A percentile compares a stretch with the other conserved stretches of the same genome.
Conservation (phyloP, 352 stramenopile genomes). For the Phytophthora kernoviae region DNA sequence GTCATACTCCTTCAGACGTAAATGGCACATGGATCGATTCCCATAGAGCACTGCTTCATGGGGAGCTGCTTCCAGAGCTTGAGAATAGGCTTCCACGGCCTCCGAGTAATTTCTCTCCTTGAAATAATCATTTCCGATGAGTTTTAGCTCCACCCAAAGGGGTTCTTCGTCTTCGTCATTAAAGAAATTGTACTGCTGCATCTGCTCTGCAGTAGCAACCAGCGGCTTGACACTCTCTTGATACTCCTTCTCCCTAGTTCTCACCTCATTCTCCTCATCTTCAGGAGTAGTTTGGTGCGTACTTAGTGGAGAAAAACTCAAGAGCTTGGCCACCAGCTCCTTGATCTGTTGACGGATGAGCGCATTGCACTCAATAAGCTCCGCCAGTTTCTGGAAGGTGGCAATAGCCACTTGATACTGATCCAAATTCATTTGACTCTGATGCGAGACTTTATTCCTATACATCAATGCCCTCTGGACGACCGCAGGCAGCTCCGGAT, state of each 20-base stretch:
- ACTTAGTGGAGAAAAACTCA: constrained; percentile 21
- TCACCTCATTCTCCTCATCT: neutral
- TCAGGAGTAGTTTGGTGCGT: constrained; percentile 5
- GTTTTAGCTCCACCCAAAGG: constrained; percentile 38
- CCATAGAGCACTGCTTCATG: constrained; percentile 38
- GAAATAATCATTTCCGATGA: constrained; percentile 40
- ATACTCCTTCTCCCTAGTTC: constrained; percentile 1
- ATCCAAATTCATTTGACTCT: constrained; percentile 32
- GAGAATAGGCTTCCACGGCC: constrained; percentile 37
- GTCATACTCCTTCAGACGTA: constrained; percentile 34
- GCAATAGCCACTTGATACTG: constrained; percentile 38
- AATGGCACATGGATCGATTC: constrained; percentile 42
- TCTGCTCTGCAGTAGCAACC: constrained; percentile 22
- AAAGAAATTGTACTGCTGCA: constrained; percentile 34
- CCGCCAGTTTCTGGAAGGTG: constrained; percentile 40
- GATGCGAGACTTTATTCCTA: constrained; percentile 45
- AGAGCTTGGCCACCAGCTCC: constrained; percentile 32
- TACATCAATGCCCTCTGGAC: constrained; percentile 38
- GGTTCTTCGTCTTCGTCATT: constrained; percentile 23
- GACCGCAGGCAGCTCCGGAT: constrained; percentile 31
- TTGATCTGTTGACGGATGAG: constrained; percentile 35
- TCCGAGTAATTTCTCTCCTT: constrained; percentile 37
- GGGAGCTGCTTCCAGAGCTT: constrained; percentile 28
- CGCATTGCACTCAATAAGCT: constrained; percentile 39
- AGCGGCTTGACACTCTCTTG: constrained; percentile 8